These are phyloP conservation scores for Candida labiduridarum DNA, from an alignment of 1,139 yeast species.

Conservation along the genomic window DNA sequence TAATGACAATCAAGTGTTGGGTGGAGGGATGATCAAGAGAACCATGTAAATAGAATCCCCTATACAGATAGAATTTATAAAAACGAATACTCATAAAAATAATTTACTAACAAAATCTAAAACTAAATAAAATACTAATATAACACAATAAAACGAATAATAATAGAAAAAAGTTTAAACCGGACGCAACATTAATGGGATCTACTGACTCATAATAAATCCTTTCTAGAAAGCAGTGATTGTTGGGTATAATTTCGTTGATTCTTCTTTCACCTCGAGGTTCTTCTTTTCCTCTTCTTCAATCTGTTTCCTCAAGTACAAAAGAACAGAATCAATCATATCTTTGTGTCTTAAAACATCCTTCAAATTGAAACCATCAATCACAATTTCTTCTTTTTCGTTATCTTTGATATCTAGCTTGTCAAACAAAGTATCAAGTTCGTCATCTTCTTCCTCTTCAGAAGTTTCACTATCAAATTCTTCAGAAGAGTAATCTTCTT, in stretches of 20 bases:
- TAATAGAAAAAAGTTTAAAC: background rate
- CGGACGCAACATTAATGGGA: slow-evolving; percentile 5
- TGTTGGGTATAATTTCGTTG: slow-evolving; percentile 39
- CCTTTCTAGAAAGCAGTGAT: slow-evolving; percentile 43
- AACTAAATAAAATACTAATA: slow-evolving; percentile 1
- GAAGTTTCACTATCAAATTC: slow-evolving; percentile 7
- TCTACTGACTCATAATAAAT: background rate
- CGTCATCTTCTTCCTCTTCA: slow-evolving; percentile 11
- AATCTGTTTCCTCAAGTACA: slow-evolving; percentile 24
- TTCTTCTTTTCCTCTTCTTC: slow-evolving; percentile 16
- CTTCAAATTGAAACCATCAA: slow-evolving; percentile 24
- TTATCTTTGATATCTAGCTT: slow-evolving; percentile 11
- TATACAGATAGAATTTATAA: background rate
- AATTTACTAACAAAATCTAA: background rate
- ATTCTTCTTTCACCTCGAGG: slow-evolving; percentile 14
- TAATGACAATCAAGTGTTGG: slow-evolving; percentile 65
- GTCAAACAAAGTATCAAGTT: slow-evolving; percentile 18
- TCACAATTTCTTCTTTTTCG: slow-evolving; percentile 11
- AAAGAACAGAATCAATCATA: slow-evolving; percentile 35
- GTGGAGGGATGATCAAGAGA: slow-evolving; percentile 60
- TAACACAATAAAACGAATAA: background rate
- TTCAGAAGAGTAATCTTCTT: slow-evolving; percentile 15
- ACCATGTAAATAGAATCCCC: slow-evolving; percentile 1
- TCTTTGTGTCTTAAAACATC: slow-evolving; percentile 41
- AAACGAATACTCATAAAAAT: background rate